phyloP scores from a whole-genome alignment of 23 red algal genomes.

The Gracilaria vermiculophylla region DNA sequence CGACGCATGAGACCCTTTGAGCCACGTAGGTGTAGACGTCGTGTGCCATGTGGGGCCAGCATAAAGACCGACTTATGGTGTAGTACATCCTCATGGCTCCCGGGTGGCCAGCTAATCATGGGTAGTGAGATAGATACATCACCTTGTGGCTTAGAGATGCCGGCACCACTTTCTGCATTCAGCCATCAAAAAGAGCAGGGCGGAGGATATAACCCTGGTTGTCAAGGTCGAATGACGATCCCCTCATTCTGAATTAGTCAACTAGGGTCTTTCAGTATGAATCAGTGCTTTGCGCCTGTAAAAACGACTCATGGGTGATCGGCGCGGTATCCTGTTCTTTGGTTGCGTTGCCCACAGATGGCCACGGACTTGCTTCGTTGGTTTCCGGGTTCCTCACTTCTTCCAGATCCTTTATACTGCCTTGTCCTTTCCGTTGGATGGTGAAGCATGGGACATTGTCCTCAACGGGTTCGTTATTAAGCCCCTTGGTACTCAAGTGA shows the following conservation, averaged over 20 bases:
- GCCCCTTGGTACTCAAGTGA: not conserved
- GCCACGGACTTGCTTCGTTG: too few relatives aligned
- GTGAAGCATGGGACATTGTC: too few relatives aligned
- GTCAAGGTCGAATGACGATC: not conserved
- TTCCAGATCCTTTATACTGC: too few relatives aligned
- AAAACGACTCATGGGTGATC: too few relatives aligned
- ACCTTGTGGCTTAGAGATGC: not conserved
- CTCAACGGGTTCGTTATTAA: too few relatives aligned
- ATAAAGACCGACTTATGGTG: conserved; percentile 21
- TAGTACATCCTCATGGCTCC: conserved; percentile 5
- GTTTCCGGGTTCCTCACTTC: too few relatives aligned
- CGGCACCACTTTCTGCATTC: not conserved
- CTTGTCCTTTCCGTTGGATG: too few relatives aligned
- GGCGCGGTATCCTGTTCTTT: too few relatives aligned
- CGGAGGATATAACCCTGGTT: not conserved
- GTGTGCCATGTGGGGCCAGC: conserved; percentile 7
- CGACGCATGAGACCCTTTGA: not conserved
- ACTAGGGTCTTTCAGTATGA: not conserved
- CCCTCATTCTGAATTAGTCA: not conserved
- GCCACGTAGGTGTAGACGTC: not conserved
- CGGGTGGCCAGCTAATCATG: not conserved
- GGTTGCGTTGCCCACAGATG: too few relatives aligned
- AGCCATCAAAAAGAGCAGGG: not conserved
- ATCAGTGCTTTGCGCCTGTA: not conserved
- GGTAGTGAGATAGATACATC: not conserved